A percentile compares a stretch with the other conserved stretches of the same genome.
Conservation (phyloP, 306 rosid species). For the Trichosanthes cucumerina region DNA sequence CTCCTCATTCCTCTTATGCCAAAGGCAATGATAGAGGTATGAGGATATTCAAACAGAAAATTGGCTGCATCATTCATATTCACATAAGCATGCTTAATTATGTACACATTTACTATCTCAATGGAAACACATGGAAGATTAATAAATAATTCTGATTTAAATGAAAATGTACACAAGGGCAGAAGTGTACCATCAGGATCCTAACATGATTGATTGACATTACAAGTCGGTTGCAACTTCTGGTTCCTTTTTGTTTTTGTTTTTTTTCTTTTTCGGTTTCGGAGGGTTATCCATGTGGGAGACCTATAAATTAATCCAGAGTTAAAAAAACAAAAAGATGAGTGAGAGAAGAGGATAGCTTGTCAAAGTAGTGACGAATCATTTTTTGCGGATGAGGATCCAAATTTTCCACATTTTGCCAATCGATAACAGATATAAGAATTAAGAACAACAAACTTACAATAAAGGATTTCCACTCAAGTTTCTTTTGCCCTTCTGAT, state of each 20-base stretch:
- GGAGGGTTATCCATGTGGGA: slow-evolving; percentile 33
- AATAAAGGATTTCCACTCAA: slow-evolving; percentile 72
- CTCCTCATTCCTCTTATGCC: not conserved
- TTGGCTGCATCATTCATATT: not conserved
- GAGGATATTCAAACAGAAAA: not conserved
- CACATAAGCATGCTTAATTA: not conserved
- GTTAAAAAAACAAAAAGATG: slow-evolving; percentile 11
- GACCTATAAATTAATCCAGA: slow-evolving; percentile 29
- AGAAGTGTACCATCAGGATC: not conserved
- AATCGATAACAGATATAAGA: not conserved
- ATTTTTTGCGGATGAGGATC: not conserved
- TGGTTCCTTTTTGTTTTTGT: slow-evolving; percentile 10
- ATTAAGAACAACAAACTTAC: slow-evolving; percentile 34
- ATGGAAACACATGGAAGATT: not conserved
- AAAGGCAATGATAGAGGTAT: not conserved
- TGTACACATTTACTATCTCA: not conserved
- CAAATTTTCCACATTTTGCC: not conserved
- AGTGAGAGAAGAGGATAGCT: not conserved
- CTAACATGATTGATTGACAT: not conserved
- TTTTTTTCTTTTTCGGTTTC: slow-evolving; percentile 27
- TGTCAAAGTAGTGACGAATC: not conserved
- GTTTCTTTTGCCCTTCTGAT: slow-evolving; percentile 26
- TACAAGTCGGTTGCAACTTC: slow-evolving; percentile 16
- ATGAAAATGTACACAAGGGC: not conserved
- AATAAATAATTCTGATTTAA: not conserved